A percentile compares a stretch with the other conserved stretches of the same genome.
phyloP scores from a whole-genome alignment of 2,329 filamentous ascomycete genomes.

The Pseudogymnoascus pannorum region DNA sequence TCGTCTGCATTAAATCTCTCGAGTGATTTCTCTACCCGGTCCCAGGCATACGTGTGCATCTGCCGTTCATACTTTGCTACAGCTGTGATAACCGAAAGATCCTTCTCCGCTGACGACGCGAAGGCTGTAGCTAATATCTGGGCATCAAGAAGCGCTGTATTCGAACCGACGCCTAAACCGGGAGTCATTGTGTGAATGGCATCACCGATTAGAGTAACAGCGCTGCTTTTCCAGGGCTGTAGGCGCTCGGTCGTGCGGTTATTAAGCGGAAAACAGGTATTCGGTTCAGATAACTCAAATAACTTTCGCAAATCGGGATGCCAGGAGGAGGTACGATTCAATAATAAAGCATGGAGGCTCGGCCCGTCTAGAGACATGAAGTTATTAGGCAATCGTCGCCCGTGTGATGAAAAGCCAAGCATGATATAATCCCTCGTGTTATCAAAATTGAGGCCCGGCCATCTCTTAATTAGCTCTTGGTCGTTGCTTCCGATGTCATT shows the following conservation, averaged over 20 bases:
- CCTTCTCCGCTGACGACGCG: neutral
- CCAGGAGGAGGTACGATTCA: conserved; percentile 9
- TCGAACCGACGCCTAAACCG: conserved; percentile 18
- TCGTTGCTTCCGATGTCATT: conserved; percentile 8
- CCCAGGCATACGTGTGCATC: neutral
- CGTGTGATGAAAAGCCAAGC: neutral
- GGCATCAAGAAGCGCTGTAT: conserved; percentile 19
- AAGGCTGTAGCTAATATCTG: neutral
- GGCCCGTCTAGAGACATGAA: neutral
- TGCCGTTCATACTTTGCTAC: neutral
- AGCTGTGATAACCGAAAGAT: neutral
- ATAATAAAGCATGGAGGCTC: neutral
- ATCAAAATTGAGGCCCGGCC: neutral
- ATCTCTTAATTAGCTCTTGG: conserved; percentile 11
- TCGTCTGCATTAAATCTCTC: neutral
- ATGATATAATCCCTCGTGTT: neutral
- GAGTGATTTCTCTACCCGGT: neutral
- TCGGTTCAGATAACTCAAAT: conserved; percentile 12
- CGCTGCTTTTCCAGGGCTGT: conserved; percentile 7
- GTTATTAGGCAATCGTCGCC: neutral
- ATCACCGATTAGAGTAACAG: conserved; percentile 16
- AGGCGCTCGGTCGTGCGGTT: conserved; percentile 13
- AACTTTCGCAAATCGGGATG: conserved; percentile 12
- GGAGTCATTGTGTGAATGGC: conserved; percentile 18
- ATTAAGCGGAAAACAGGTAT: conserved; percentile 9